phyloP scores from a whole-genome alignment of 2,329 filamentous ascomycete genomes.

The Penicillium sp. region DNA sequence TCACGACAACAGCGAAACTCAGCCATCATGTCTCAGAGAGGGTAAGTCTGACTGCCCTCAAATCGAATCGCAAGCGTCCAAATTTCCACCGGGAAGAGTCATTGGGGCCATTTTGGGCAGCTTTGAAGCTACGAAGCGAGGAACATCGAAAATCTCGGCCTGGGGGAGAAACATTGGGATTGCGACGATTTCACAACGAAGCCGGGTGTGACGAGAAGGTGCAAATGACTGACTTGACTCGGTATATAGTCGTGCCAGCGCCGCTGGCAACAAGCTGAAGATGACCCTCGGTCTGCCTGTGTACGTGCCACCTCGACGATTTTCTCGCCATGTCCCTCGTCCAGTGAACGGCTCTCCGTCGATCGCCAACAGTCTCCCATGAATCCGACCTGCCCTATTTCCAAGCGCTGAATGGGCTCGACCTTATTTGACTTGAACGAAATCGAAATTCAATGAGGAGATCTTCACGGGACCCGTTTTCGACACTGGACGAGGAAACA shows the following conservation, averaged over 20 bases:
- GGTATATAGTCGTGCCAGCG: constrained; percentile 62
- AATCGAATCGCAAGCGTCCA: constrained; percentile 12
- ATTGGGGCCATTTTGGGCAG: constrained; percentile 14
- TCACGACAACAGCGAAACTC: constrained; percentile 36
- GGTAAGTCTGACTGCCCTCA: constrained; percentile 35
- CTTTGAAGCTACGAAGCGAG: constrained; percentile 6
- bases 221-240: constrained; percentile 18
- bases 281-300: constrained; percentile 99
- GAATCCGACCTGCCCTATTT: neutral
- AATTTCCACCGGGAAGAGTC: constrained; percentile 3
- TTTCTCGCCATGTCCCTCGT: constrained; percentile 14
- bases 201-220: constrained; percentile 4
- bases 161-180: neutral
- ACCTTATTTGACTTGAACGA: neutral
- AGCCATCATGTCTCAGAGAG: constrained; percentile 48
- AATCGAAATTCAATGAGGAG: neutral
- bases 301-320: constrained; percentile 57
- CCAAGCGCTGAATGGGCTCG: neutral
- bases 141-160: constrained; percentile 10
- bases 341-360: constrained; percentile 10
- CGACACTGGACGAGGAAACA: constrained; percentile 12
- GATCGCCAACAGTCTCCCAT: constrained; percentile 5
- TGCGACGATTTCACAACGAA: neutral
- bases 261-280: constrained; percentile 99
- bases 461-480: constrained; percentile 1